These are phyloP conservation scores for Cladophialophora psammophila DNA, from an alignment of 2,329 filamentous ascomycete genomes.

Conservation along the genomic window DNA sequence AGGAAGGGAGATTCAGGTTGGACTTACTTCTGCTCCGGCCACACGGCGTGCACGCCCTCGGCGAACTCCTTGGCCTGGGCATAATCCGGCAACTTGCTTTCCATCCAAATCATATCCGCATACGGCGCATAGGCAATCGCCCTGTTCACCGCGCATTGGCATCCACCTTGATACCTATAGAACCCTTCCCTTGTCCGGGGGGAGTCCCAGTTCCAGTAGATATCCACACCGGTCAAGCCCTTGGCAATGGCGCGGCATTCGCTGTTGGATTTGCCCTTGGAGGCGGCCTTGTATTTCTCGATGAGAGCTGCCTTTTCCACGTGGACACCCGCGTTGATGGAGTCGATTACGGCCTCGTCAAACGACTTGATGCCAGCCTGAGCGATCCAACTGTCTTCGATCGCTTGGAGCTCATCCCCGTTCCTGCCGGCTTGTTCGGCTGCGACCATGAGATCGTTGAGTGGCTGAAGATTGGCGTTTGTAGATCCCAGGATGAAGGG, in stretches of 20 bases:
- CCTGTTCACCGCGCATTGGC: constrained; percentile 87
- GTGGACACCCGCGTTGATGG: constrained; percentile 73
- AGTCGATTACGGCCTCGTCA: constrained; percentile 84
- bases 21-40: constrained; percentile 92
- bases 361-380: constrained; percentile 86
- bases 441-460: constrained; percentile 88
- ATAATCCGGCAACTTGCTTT: constrained; percentile 94
- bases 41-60: constrained; percentile 88
- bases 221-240: constrained; percentile 76
- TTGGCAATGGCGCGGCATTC: constrained; percentile 84
- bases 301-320: constrained; percentile 74
- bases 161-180: constrained; percentile 91
- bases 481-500: constrained; percentile 89
- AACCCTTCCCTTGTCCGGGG: constrained; percentile 92
- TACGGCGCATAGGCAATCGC: constrained; percentile 92
- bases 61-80: constrained; percentile 92
- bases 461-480: constrained; percentile 81
- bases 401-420: constrained; percentile 81
- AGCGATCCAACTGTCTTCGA: constrained; percentile 87
- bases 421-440: constrained; percentile 83
- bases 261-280: constrained; percentile 82
- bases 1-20: background rate
- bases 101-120: constrained; percentile 98
- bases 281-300: constrained; percentile 69
- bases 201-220: constrained; percentile 96